Evolutionary conservation across 2,329 filamentous ascomycete species (phyloP).

Genomic region (Phyllosticta citriasiana): DNA sequence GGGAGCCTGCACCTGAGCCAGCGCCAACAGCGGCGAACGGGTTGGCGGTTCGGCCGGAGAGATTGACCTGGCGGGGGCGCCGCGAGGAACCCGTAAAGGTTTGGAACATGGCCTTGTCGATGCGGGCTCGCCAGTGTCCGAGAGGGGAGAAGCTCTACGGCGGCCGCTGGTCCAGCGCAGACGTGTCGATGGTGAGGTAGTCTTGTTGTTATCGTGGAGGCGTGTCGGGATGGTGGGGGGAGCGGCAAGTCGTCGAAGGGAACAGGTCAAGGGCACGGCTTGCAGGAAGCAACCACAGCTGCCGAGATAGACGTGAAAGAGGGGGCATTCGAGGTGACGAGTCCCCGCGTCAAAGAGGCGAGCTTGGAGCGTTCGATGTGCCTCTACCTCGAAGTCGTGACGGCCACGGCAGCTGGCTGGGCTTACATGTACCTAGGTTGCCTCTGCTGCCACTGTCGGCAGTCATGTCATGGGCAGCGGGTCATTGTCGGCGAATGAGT

Average conservation of each 20-base stretch:
- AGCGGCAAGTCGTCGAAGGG: background rate
- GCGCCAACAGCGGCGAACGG: constrained; percentile 57
- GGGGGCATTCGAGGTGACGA: background rate
- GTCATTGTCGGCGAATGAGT: background rate
- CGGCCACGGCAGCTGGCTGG: too few relatives aligned
- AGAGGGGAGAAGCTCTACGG: background rate
- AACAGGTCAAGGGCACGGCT: background rate
- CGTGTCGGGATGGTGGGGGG: background rate
- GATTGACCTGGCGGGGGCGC: constrained; percentile 82
- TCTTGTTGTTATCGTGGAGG: background rate
- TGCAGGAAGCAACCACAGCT: background rate
- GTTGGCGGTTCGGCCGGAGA: constrained; percentile 74
- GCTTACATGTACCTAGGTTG: too few relatives aligned
- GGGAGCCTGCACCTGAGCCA: constrained; percentile 47
- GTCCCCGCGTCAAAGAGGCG: background rate
- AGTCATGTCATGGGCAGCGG: background rate
- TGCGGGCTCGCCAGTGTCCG: background rate
- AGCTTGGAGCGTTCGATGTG: background rate
- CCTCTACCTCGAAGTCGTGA: background rate
- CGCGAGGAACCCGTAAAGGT: constrained; percentile 84
- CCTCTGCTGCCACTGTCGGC: background rate
- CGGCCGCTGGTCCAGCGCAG: background rate
- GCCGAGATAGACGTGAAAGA: background rate
- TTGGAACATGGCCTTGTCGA: constrained; percentile 58
- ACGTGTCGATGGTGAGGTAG: background rate